phyloP scores from a whole-genome alignment of 2,329 filamentous ascomycete genomes.

The Lasiodiplodia sp. region DNA sequence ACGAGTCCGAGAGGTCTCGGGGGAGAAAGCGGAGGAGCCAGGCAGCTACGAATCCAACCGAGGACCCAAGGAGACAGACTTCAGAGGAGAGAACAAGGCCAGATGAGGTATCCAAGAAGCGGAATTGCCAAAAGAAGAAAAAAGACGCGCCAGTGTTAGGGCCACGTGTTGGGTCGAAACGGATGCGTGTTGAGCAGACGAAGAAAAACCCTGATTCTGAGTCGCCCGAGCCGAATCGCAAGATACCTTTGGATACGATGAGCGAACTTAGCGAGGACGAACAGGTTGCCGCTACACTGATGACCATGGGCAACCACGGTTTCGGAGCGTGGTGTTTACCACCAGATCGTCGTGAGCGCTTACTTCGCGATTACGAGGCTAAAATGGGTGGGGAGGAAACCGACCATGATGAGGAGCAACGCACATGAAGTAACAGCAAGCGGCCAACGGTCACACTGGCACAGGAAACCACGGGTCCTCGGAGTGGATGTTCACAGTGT shows the following conservation, averaged over 20 bases:
- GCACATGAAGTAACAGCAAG: neutral
- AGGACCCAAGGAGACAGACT: neutral
- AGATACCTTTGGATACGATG: neutral
- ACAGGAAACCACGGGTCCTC: neutral
- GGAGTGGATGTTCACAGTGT: neutral
- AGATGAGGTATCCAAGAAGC: neutral
- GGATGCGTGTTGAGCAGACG: neutral
- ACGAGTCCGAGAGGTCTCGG: neutral
- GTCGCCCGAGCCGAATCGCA: neutral
- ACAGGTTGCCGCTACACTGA: neutral
- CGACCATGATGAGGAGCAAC: neutral
- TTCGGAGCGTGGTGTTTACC: neutral
- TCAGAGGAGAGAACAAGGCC: neutral
- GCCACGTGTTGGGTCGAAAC: neutral
- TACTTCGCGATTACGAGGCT: neutral
- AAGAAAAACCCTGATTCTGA: neutral
- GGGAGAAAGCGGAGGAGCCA: neutral
- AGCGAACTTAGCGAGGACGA: neutral
- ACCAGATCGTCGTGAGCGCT: neutral
- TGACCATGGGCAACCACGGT: neutral
- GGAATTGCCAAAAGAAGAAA: neutral
- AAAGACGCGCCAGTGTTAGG: neutral
- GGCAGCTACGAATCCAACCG: neutral
- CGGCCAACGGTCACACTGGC: neutral
- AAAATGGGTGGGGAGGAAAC: neutral